Base-by-base conservation (phyloP, 1,284 basidiomycete species). In the Pyrrhoderma lamaoense region DNA sequence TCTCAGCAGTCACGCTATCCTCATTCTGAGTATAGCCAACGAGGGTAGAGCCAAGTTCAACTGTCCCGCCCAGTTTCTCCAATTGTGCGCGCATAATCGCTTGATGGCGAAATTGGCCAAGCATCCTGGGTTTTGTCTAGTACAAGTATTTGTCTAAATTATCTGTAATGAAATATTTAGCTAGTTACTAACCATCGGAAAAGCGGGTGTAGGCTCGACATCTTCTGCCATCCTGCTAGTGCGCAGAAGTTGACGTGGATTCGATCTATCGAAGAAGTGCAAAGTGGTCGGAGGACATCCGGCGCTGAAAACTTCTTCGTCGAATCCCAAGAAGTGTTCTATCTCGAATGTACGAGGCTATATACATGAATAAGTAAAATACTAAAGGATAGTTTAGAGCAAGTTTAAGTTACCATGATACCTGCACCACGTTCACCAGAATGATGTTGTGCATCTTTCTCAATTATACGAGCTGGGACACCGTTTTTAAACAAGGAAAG, bases 21-120 rank as follows among this genome's bases (percentile, higher is more conserved):
- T 39, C 51, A n/a, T 45, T 37, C 36, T 57, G 54, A 2, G 27
- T 39, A 22, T 52, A 25, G 2, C 19, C n/a, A 4, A 40, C 9
- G 19, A 57, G 47, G 31, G 42, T 53, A 5, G 50, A 52, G 13
- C 31, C 25, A 3, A 55, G 49, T 23, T 57, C 54, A 3, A 54
- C 48, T 2, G 7, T 14, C 4, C 49, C 42, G 14, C 56, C 56
- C 7, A 49, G 42, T 19, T 47, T 35, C 19, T 47, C 42, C 27
- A 59, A 18, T n/a, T 54, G 44, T 9, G 27, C 8, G 8, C 56
- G 54, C 4, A 58, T 23, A 14, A 57, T 47, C 19, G 18, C 42
- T 44, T 57, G 49, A n/a, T 53, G 49, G 5, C 19, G 21, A 8
- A 11, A 46, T 34, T 58, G 57, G 22, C 46, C 39, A 8, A 58